Percentiles rank a stretch among this genome's conserved stretches.
These are phyloP conservation scores for Macrophomina tecta DNA, from an alignment of 2,329 filamentous ascomycete genomes.

Conservation along the genomic window DNA sequence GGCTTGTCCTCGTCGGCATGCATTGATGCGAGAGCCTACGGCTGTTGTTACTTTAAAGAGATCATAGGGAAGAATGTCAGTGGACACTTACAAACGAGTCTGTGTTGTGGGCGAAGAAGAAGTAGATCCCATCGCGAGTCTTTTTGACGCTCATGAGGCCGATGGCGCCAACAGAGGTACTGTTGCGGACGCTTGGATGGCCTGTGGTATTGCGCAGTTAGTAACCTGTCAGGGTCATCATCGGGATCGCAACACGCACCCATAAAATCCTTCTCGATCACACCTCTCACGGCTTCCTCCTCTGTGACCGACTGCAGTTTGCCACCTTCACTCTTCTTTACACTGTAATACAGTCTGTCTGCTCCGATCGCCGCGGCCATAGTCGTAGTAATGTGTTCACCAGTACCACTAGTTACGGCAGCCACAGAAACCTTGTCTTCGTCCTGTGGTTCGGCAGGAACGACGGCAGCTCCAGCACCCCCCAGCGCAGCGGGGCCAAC, in stretches of 20 bases:
- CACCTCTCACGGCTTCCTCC: slow-evolving; percentile 76
- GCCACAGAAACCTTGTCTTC: slow-evolving; percentile 74
- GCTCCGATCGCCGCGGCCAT: slow-evolving; percentile 88
- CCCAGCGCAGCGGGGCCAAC: slow-evolving; percentile 92
- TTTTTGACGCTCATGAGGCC: slow-evolving; percentile 92
- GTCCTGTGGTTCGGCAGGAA: slow-evolving; percentile 77
- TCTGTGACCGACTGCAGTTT: slow-evolving; percentile 68
- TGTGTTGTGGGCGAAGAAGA: slow-evolving; percentile 97
- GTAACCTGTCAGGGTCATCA: neutral
- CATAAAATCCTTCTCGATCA: slow-evolving; percentile 92
- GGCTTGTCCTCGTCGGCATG: slow-evolving; percentile 76
- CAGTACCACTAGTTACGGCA: slow-evolving; percentile 89
- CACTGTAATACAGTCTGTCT: slow-evolving; percentile 78
- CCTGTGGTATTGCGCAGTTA: slow-evolving; percentile 40
- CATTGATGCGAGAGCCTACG: slow-evolving; percentile 84
- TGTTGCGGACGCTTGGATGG: slow-evolving; percentile 82
- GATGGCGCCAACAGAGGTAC: slow-evolving; percentile 84
- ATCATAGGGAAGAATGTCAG: neutral
- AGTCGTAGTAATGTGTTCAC: slow-evolving; percentile 97
- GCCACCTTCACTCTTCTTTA: slow-evolving; percentile 65
- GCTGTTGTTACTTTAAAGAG: neutral
- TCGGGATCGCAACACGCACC: slow-evolving; percentile 47
- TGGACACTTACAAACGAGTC: slow-evolving; percentile 68
- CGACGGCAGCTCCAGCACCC: slow-evolving; percentile 85
- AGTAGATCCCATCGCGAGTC: slow-evolving; percentile 73